Conservation (phyloP, 768 basidiomycete species). For the Pisolithus sp. region DNA sequence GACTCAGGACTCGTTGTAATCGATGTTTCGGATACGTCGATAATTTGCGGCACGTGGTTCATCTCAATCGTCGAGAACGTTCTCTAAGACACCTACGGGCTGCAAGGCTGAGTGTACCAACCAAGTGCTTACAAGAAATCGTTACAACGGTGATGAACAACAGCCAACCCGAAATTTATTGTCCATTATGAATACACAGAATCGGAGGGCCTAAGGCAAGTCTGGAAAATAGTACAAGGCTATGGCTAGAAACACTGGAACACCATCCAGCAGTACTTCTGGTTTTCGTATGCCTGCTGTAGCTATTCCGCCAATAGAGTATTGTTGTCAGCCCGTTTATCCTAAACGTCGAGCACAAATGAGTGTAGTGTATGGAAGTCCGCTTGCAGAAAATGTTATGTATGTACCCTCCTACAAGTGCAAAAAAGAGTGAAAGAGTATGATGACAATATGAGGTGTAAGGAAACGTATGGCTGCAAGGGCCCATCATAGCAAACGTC, state of each 20-base stretch:
- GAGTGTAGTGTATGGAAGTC: neutral
- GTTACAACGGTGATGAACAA: too few relatives aligned
- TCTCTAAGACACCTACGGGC: too few relatives aligned
- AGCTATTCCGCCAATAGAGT: constrained; percentile 1
- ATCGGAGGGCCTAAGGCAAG: neutral
- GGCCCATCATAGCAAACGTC: constrained; percentile 5
- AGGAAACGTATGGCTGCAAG: neutral
- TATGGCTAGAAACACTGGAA: neutral
- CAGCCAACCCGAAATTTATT: too few relatives aligned
- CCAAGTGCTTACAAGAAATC: too few relatives aligned
- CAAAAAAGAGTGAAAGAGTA: constrained; percentile 8
- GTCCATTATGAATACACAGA: neutral
- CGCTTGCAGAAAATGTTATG: constrained; percentile 11
- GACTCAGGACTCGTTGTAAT: too few relatives aligned
- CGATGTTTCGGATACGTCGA: too few relatives aligned
- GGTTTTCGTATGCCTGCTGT: constrained; percentile 1
- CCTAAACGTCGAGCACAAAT: neutral
- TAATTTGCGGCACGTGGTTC: too few relatives aligned
- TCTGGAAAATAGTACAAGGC: neutral
- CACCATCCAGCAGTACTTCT: constrained; percentile 6
- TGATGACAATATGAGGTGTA: constrained; percentile 4
- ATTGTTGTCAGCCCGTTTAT: neutral
- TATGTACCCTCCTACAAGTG: neutral
- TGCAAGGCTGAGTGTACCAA: too few relatives aligned
- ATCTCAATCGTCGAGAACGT: too few relatives aligned